Evolutionary conservation across 306 rosid species (phyloP).

Genomic region (Morella rubra): DNA sequence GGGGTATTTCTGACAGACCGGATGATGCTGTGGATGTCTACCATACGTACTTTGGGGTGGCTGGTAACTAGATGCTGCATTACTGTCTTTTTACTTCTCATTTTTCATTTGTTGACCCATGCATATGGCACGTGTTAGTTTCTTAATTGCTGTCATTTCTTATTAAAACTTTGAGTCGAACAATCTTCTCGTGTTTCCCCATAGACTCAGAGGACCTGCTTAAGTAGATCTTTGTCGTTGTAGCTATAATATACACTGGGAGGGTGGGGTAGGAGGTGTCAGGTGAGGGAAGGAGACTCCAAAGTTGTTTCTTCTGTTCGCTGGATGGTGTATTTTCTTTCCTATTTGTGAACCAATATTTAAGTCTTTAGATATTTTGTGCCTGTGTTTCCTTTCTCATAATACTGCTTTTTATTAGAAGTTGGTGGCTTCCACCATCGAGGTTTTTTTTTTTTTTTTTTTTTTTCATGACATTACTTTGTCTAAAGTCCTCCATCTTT

Average conservation of each 20-base stretch:
- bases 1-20: constrained; percentile 96
- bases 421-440: too few species aligned
- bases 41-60: constrained; percentile 87
- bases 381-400: too few species aligned
- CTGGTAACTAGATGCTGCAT: constrained; percentile 47
- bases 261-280: background rate
- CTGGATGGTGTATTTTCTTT: too few species aligned
- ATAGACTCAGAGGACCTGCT: background rate
- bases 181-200: background rate
- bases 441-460: too few species aligned
- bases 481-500: too few species aligned
- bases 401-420: too few species aligned
- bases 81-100: background rate
- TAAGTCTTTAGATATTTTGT: too few species aligned
- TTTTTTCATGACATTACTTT: background rate
- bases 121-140: background rate
- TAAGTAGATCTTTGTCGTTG: background rate
- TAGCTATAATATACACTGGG: background rate
- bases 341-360: too few species aligned
- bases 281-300: background rate
- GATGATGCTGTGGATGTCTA: constrained; percentile 91
- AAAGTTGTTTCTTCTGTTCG: background rate
- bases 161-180: background rate
- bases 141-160: background rate
- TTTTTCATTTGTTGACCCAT: constrained; percentile 11